Evolutionary conservation across 2,329 filamentous ascomycete species (phyloP).

Genomic region (Alternaria angustiovoidea): DNA sequence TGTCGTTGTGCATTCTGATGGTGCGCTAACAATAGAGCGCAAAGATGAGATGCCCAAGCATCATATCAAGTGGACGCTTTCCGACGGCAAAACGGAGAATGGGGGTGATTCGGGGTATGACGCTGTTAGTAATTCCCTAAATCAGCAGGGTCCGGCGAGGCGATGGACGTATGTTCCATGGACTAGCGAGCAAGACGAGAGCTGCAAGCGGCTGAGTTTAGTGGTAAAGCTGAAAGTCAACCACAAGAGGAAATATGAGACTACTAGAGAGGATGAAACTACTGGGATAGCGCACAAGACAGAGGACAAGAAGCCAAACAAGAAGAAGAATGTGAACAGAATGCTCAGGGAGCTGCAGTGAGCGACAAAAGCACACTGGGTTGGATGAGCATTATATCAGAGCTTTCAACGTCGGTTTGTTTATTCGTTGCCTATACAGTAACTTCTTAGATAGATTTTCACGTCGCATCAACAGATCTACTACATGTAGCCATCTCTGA

Average conservation of each 20-base stretch:
- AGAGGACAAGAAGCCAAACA: not conserved
- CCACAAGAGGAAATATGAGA: not conserved
- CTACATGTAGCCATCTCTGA: not conserved
- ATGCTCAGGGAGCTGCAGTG: not conserved
- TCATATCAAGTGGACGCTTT: conserved; percentile 17
- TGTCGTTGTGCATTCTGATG: conserved; percentile 30
- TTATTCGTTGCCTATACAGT: not conserved
- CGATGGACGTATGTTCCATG: conserved; percentile 42
- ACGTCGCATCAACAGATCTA: not conserved
- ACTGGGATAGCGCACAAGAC: not conserved
- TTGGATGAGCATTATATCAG: not conserved
- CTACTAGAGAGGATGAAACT: not conserved
- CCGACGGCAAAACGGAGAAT: conserved; percentile 13
- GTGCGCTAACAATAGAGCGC: conserved; percentile 23
- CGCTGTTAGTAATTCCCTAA: conserved; percentile 1
- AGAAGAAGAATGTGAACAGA: not conserved
- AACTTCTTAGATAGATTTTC: not conserved
- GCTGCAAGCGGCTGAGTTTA: conserved; percentile 18
- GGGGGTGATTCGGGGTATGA: conserved; percentile 3
- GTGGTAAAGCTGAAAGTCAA: conserved; percentile 21
- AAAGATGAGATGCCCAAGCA: conserved; percentile 8
- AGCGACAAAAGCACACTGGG: not conserved
- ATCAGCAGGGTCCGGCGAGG: conserved; percentile 17
- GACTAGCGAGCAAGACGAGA: conserved; percentile 37
- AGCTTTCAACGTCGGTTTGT: not conserved